Evolutionary conservation across 2,329 filamentous ascomycete species (phyloP).

Genomic region (Nectriaceae sp.): DNA sequence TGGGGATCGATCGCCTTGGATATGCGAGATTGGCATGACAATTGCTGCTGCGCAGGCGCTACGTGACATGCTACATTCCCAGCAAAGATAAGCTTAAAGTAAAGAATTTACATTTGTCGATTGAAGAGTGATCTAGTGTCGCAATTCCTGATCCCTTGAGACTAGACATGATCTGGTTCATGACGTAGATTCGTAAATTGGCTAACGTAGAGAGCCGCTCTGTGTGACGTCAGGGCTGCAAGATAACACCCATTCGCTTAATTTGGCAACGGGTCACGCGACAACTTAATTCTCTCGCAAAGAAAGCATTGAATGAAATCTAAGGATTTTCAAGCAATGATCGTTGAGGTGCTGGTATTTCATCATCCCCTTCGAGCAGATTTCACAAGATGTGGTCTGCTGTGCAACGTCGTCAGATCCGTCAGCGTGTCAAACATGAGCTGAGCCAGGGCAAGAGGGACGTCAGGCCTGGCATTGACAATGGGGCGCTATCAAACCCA

Average conservation of each 20-base stretch:
- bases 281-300: not conserved
- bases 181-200: too few relatives aligned
- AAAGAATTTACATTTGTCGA: too few relatives aligned
- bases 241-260: not conserved
- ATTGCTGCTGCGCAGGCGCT: too few relatives aligned
- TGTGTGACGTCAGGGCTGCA: not conserved
- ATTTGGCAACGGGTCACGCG: not conserved
- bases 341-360: not conserved
- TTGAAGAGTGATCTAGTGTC: too few relatives aligned
- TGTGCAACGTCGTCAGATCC: constrained; percentile 1
- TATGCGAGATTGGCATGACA: too few relatives aligned
- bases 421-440: not conserved
- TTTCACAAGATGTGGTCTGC: not conserved
- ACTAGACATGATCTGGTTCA: too few relatives aligned
- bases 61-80: too few relatives aligned
- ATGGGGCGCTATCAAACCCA: not conserved
- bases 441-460: not conserved
- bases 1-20: too few relatives aligned
- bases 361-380: not conserved
- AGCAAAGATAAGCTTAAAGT: too few relatives aligned
- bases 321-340: not conserved
- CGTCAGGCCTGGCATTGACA: too few relatives aligned
- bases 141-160: too few relatives aligned
- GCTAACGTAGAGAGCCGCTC: too few relatives aligned
- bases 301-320: not conserved